Evolutionary conservation across 2,329 filamentous ascomycete genomes (phyloP), one percentile per base, ranked within the genome.

Genomic region (Lecanicillium sp.): DNA sequence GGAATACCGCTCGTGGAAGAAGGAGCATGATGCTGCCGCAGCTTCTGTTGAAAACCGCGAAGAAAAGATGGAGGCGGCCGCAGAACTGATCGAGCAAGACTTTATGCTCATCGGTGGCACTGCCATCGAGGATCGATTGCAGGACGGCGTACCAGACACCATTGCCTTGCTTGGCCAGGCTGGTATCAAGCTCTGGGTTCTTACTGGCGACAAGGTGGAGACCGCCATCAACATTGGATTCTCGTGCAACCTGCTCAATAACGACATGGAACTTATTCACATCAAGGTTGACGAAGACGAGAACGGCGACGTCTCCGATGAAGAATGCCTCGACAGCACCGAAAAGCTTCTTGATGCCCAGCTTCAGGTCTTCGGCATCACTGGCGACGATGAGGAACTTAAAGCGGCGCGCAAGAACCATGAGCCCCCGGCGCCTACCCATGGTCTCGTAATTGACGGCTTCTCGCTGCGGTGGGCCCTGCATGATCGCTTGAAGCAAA

Each of bases 141-240:
- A 98, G 63, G 92, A 98, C 51, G 92, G 90, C 43, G 92, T 98
- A 4, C 92, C 92, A 6, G 92, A 97, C 56, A 90, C 92, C 0
- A 98, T 98, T 52, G 85, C 84, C 36, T 68, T 98, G 32, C 79
- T 98, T 37, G 90, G 84, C 20, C 79, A 88, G 54, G 92, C 92
- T 39, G 94, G 94, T 58, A 96, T 98, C 63, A 98, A 98, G 64
- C 77, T 98, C 7, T 98, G 92, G 92, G 92, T 98, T 39, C 68
- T 98, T 47, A 98, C 92, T 13, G 92, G 94, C 46, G 92, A 98
- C 71, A 98, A 97, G 64, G 90, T 97, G 22, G 92, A 98, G 65
- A 98, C 92, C 17, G 92, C 94, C 42, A 98, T 98, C 78, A 98
- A 98, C 65, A 98, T 98, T 56, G 92, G 92, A 3, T 98, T 97